phyloP scores from a whole-genome alignment of 192 early-diverging fungal species.

The Backusella sp. region DNA sequence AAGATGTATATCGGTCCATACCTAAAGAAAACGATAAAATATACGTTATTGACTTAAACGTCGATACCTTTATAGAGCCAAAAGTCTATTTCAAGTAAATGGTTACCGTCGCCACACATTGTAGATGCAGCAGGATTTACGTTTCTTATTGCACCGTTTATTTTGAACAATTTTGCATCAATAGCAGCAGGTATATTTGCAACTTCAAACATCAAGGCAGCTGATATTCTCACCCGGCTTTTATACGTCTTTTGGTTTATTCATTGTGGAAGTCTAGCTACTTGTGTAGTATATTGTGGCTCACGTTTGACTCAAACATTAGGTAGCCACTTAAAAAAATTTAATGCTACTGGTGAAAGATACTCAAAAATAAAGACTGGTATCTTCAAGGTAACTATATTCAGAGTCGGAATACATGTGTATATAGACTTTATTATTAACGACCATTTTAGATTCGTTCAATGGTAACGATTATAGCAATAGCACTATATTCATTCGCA shows the following conservation, averaged over 20 bases:
- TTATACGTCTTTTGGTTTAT: constrained; percentile 34
- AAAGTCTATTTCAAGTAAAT: constrained; percentile 15
- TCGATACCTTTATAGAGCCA: constrained; percentile 18
- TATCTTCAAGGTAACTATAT: constrained; percentile 14
- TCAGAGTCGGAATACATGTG: background rate
- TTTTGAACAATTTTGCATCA: constrained; percentile 20
- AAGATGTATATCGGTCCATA: no score
- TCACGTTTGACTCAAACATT: constrained; percentile 15
- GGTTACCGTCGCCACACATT: constrained; percentile 19
- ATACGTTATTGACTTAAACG: background rate
- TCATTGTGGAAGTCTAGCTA: constrained; percentile 9
- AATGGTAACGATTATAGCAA: constrained; percentile 17
- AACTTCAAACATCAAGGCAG: background rate
- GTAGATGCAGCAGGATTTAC: constrained; percentile 24
- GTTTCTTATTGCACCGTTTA: constrained; percentile 18
- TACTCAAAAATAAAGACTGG: constrained; percentile 20
- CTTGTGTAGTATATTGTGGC: constrained; percentile 19
- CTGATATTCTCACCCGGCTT: constrained; percentile 11
- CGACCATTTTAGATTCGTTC: constrained; percentile 8
- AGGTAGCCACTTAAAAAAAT: constrained; percentile 10
- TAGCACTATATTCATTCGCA: constrained; percentile 22
- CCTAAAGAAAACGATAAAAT: no score
- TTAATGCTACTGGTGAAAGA: constrained; percentile 17
- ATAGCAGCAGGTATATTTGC: constrained; percentile 20
- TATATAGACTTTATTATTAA: background rate